Conservation (phyloP, 805 yeast species). For the Metschnikowia cerradonensis region DNA sequence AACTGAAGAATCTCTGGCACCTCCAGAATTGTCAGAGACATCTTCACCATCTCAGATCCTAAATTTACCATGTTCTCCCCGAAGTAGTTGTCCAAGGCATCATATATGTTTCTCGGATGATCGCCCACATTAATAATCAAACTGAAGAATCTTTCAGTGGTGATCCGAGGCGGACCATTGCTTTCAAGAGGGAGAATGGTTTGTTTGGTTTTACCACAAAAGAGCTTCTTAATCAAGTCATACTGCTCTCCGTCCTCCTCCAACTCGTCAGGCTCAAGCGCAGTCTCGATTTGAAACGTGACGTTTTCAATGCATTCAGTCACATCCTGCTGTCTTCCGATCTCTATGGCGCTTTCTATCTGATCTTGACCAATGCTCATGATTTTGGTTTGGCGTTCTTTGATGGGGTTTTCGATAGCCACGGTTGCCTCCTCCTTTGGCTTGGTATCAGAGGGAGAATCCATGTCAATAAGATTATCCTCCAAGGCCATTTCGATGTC, state of each 20-base stretch:
- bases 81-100: conserved; percentile 82
- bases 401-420: not conserved
- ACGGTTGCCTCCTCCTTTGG: conserved; percentile 4
- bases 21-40: conserved; percentile 65
- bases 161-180: conserved; percentile 27
- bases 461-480: not conserved
- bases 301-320: conserved; percentile 97
- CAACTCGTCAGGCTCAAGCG: conserved; percentile 60
- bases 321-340: conserved; percentile 94
- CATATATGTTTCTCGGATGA: conserved; percentile 85
- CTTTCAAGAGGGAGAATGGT: conserved; percentile 51
- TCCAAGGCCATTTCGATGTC: not conserved
- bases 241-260: conserved; percentile 76
- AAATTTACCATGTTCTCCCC: conserved; percentile 65
- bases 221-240: conserved; percentile 74
- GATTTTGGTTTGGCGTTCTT: conserved; percentile 13
- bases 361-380: conserved; percentile 53
- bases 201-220: conserved; percentile 84
- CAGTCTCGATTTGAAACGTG: conserved; percentile 84
- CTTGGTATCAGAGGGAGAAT: not conserved
- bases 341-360: conserved; percentile 68
- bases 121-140: conserved; percentile 82
- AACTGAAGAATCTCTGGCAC: conserved; percentile 83
- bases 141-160: conserved; percentile 71
- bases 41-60: conserved; percentile 69